Percentiles rank a stretch among this genome's conserved stretches.
Conservation (phyloP, 768 basidiomycete genomes). For the Termitomyces sp. region DNA sequence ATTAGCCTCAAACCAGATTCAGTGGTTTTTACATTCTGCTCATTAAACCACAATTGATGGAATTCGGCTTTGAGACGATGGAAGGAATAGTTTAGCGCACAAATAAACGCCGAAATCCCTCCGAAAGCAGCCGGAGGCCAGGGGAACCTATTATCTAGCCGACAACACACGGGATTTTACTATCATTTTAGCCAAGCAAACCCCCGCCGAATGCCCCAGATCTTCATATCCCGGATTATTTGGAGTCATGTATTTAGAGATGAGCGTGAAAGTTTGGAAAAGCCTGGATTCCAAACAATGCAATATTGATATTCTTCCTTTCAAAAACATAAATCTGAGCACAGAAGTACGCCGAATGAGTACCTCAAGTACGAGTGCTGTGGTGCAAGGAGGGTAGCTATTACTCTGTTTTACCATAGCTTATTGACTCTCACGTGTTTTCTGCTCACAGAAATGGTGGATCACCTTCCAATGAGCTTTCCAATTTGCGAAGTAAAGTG, state of each 20-base stretch:
- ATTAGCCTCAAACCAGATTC: not conserved
- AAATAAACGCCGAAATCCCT: not conserved
- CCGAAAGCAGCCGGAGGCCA: not conserved
- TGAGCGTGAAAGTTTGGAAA: not conserved
- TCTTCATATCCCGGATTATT: not conserved
- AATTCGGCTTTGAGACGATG: not conserved
- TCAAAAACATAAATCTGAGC: not conserved
- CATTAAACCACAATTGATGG: not conserved
- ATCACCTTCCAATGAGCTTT: not conserved
- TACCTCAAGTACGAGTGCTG: not conserved
- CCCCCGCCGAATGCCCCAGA: not conserved
- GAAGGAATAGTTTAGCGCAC: not conserved
- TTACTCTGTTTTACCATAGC: not conserved
- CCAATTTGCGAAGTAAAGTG: slow-evolving; percentile 28
- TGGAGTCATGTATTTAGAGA: not conserved
- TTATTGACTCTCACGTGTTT: not conserved
- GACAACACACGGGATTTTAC: not conserved
- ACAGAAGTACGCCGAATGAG: slow-evolving; percentile 2
- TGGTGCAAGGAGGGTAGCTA: slow-evolving; percentile 5
- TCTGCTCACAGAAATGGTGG: slow-evolving; percentile 1
- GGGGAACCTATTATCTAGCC: not conserved
- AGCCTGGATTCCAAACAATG: not conserved
- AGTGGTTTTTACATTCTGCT: no score
- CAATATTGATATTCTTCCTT: not conserved
- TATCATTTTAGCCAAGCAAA: slow-evolving; percentile 1